Conservation (phyloP, 176 grass and related monocot genomes). For the Bothriochloa decipiens region DNA sequence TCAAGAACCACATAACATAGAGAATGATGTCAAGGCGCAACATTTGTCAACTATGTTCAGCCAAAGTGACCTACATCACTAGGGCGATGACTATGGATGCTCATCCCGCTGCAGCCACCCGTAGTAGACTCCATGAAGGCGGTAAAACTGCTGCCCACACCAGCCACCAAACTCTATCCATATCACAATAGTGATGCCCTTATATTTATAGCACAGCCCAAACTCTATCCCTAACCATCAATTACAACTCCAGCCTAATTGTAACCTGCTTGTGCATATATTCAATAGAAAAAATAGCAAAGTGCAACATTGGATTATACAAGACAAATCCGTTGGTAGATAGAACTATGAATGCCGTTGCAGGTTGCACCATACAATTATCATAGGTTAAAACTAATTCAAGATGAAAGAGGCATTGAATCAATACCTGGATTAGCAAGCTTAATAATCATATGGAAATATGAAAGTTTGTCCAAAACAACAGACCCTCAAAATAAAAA, state of each 20-base stretch:
- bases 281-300: neutral
- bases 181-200: neutral
- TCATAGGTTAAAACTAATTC: neutral
- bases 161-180: too few relatives aligned
- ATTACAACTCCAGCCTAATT: neutral
- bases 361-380: neutral
- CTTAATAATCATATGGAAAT: too few relatives aligned
- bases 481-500: neutral
- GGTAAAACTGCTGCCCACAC: too few relatives aligned
- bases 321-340: neutral
- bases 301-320: neutral
- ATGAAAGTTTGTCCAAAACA: neutral
- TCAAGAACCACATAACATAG: too few relatives aligned
- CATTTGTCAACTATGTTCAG: too few relatives aligned
- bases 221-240: neutral
- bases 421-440: too few relatives aligned
- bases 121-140: too few relatives aligned
- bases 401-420: neutral
- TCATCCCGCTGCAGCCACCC: too few relatives aligned
- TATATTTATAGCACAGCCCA: neutral
- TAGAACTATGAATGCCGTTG: neutral
- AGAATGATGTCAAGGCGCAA: too few relatives aligned
- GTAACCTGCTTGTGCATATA: neutral
- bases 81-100: too few relatives aligned
- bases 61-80: too few relatives aligned